A percentile compares a stretch with the other conserved stretches of the same genome.
These are phyloP conservation scores for Taphrina sp. DNA, from an alignment of 1,139 yeast genomes.

Conservation along the genomic window DNA sequence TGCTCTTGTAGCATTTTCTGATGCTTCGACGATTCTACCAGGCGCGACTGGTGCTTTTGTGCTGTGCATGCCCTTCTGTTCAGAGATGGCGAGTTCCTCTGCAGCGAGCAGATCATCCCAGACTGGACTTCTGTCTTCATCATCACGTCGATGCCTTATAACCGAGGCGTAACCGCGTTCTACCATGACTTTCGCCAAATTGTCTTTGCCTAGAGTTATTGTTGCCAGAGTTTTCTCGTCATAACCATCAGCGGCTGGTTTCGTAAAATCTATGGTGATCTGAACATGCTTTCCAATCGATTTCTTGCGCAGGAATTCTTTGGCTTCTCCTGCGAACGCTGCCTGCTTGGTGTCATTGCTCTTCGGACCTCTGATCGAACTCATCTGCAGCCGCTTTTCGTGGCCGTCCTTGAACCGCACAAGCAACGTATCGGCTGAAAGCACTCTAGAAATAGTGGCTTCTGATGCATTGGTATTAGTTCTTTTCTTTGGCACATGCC, in stretches of 20 bases:
- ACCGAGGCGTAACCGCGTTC: conserved; percentile 73
- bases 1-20: conserved; percentile 70
- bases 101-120: conserved; percentile 77
- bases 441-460: conserved; percentile 59
- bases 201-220: conserved; percentile 50
- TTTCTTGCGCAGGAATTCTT: conserved; percentile 67
- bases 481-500: conserved; percentile 42
- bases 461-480: conserved; percentile 47
- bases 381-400: conserved; percentile 40
- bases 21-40: conserved; percentile 71
- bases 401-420: conserved; percentile 27
- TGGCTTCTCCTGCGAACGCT: conserved; percentile 62
- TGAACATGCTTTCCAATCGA: conserved; percentile 68
- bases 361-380: conserved; percentile 49
- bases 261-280: conserved; percentile 61
- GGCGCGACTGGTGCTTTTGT: conserved; percentile 58
- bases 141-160: conserved; percentile 71
- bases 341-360: conserved; percentile 59
- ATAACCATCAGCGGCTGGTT: conserved; percentile 62
- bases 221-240: conserved; percentile 69
- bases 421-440: conserved; percentile 62
- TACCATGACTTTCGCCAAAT: conserved; percentile 43
- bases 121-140: conserved; percentile 65
- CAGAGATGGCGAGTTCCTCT: conserved; percentile 60
- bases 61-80: conserved; percentile 62